These are phyloP conservation scores for Capronia epimyces DNA, from an alignment of 2,329 filamentous ascomycete species.

Conservation along the genomic window DNA sequence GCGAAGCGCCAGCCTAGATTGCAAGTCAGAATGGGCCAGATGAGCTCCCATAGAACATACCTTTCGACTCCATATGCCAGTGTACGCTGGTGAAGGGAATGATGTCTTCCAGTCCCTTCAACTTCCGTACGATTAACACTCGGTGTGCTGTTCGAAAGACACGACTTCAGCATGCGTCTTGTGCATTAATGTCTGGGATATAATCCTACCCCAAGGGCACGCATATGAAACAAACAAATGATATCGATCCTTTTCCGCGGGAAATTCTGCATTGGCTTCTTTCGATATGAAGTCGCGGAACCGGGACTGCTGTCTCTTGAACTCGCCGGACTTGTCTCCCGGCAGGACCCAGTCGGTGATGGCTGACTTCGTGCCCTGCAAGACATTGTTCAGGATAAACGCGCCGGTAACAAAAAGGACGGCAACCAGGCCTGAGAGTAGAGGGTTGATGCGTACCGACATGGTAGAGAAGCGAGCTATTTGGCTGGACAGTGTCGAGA, in stretches of 20 bases:
- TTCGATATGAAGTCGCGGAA: conserved; percentile 78
- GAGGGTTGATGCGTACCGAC: conserved; percentile 20
- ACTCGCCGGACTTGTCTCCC: conserved; percentile 68
- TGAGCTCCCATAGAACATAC: conserved; percentile 38
- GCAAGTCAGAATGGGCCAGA: background rate
- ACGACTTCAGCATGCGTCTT: background rate
- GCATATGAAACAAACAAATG: conserved; percentile 94
- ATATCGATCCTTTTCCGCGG: conserved; percentile 81
- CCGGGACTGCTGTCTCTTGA: conserved; percentile 77
- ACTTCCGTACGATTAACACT: conserved; percentile 75
- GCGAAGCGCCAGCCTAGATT: conserved; percentile 73
- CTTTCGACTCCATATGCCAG: conserved; percentile 74
- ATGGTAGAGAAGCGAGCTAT: conserved; percentile 12
- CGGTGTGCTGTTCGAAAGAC: conserved; percentile 60
- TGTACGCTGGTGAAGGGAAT: conserved; percentile 78
- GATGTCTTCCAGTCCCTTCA: conserved; percentile 87
- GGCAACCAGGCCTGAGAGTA: conserved; percentile 19
- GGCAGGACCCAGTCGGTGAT: conserved; percentile 82
- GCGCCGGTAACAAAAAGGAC: conserved; percentile 10
- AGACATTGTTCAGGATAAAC: conserved; percentile 9
- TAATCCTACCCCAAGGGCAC: conserved; percentile 69
- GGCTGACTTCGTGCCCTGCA: conserved; percentile 36
- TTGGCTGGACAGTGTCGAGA: conserved; percentile 19
- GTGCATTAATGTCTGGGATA: conserved; percentile 4
- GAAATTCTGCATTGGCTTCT: conserved; percentile 66